A percentile compares a stretch with the other conserved stretches of the same genome.
Conservation (phyloP, 441 rosid genomes). For the Adansonia madagascariensis region DNA sequence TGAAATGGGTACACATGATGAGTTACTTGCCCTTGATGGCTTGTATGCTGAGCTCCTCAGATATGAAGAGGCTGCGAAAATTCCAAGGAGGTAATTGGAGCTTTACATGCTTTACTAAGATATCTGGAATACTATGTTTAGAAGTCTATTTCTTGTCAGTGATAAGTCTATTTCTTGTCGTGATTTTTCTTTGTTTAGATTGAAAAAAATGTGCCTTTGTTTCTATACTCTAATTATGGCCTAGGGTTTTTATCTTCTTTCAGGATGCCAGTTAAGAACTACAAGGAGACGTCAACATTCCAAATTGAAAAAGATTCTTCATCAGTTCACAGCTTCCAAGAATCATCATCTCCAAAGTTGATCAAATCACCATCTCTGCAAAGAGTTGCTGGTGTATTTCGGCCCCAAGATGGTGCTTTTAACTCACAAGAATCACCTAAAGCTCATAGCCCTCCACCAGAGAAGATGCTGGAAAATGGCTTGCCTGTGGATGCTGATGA, state of each 20-base stretch:
- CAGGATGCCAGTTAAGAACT: slow-evolving; percentile 89
- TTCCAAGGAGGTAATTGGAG: slow-evolving; percentile 83
- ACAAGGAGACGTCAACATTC: slow-evolving; percentile 64
- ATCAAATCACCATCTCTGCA: slow-evolving; percentile 94
- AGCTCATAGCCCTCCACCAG: slow-evolving; percentile 68
- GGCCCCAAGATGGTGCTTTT: slow-evolving; percentile 60
- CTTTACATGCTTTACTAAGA: neutral
- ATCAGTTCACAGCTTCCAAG: slow-evolving; percentile 82
- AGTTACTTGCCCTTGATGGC: slow-evolving; percentile 72
- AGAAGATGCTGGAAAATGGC: slow-evolving; percentile 75
- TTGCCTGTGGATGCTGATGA: slow-evolving; percentile 58
- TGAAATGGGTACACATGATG: slow-evolving; percentile 99
- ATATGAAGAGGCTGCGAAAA: slow-evolving; percentile 98
- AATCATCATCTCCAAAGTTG: slow-evolving; percentile 86
- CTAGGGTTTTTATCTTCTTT: slow-evolving; percentile 29
- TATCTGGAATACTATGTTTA: slow-evolving; percentile 13
- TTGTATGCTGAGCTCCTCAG: slow-evolving; percentile 93
- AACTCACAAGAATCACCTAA: slow-evolving; percentile 75
- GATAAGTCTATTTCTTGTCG: slow-evolving; percentile 1
- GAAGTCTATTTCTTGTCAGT: slow-evolving; percentile 6
- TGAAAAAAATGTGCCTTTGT: slow-evolving; percentile 3
- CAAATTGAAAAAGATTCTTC: slow-evolving; percentile 93
- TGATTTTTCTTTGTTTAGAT: neutral
- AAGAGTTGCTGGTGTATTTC: slow-evolving; percentile 65
- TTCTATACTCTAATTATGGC: slow-evolving; percentile 10